Evolutionary conservation across 768 basidiomycete species (phyloP), one percentile per base, ranked within the genome.

Genomic region (Amanita fuliginea): DNA sequence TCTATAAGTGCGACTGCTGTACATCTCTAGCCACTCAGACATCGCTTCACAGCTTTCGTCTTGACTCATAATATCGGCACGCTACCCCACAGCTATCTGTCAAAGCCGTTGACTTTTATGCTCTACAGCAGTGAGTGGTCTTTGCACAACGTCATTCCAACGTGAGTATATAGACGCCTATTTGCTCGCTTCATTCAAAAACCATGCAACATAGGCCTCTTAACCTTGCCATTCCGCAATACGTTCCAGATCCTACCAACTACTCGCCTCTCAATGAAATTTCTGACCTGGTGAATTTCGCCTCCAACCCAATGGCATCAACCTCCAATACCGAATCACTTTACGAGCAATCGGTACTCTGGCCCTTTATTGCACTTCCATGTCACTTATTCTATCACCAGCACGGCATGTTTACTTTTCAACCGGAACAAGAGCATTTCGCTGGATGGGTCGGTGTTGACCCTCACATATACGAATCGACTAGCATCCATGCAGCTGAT

Each of bases 21-120:
- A 40, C 30, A 42, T n/a, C 11, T 30, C 22, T 18, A 11, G 18
- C 28, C 9, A 42, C 22, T 36, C 21, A 24, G 36, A 39, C 39
- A 32, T 35, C 18, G 28, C 14, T 35, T 35, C 49, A 50, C 49
- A 50, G 49, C 49, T 19, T 50, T 50, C 11, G 5, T 19, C n/a
- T 33, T 42, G 49, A 50, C 42, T 42, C 49, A 37, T 50, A 49
- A 42, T 36, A 26, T 18, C 46, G 19, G 42, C 34, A 34, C 34
- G n/a, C 16, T 34, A 21, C 30, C n/a, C 19, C 16, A 48, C 39
- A 39, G 47, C 47, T 41, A 30, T 48, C 26, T 37, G 46, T 37
- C 46, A 47, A 26, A 43, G 14, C 1, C 5, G 24, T 13, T 43
- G 22, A n/a, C 18, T 43, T 22, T 26, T 43, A 43, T 28, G n/a